Conservation (phyloP, 179 eudicot genomes). For the Patellifolia procumbens region DNA sequence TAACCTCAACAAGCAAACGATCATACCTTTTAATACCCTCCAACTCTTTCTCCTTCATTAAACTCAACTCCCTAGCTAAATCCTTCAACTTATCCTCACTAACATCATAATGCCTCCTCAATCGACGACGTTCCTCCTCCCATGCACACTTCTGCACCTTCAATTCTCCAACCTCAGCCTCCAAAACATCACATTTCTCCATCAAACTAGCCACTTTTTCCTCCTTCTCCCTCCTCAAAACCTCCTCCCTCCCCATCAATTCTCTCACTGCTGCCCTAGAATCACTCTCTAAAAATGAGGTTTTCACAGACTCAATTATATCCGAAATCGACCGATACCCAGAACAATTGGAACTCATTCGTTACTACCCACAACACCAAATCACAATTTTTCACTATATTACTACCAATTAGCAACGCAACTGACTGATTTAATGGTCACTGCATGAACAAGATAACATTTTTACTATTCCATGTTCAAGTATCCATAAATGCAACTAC, state of each 20-base stretch:
- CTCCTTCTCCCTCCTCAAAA: constrained; percentile 13
- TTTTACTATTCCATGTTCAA: too few species aligned
- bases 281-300: not conserved
- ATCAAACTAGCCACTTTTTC: not conserved
- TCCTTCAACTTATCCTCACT: not conserved
- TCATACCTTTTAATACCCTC: not conserved
- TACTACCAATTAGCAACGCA: too few species aligned
- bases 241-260: not conserved
- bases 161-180: not conserved
- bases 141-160: not conserved
- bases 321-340: not conserved
- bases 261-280: not conserved
- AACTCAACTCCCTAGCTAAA: not conserved
- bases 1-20: not conserved
- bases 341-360: not conserved
- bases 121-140: not conserved
- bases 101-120: not conserved
- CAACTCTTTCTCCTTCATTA: constrained; percentile 7
- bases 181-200: constrained; percentile 10
- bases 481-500: too few species aligned
- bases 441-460: too few species aligned
- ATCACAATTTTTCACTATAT: not conserved
- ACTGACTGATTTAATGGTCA: too few species aligned
- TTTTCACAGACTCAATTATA: not conserved
- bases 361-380: not conserved